These are phyloP conservation scores for Mortierella antarctica DNA, from an alignment of 192 early-diverging fungal genomes.

Conservation along the genomic window DNA sequence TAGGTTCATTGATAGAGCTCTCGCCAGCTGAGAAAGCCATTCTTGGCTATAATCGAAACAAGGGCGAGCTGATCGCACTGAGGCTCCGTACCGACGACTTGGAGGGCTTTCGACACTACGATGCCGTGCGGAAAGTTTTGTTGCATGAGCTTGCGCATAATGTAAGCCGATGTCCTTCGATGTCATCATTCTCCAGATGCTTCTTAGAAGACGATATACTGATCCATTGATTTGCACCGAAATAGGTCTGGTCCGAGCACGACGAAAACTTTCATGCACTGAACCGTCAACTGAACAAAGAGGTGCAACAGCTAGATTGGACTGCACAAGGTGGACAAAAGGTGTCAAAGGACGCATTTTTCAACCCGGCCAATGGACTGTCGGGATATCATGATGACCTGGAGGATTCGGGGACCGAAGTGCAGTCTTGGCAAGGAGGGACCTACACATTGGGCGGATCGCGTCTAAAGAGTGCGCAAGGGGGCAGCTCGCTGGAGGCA, in stretches of 20 bases:
- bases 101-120: constrained; percentile 81
- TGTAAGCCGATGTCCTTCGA: constrained; percentile 38
- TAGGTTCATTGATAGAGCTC: constrained; percentile 74
- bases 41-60: constrained; percentile 78
- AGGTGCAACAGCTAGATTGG: constrained; percentile 66
- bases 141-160: constrained; percentile 86
- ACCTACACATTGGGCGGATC: constrained; percentile 69
- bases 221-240: not conserved
- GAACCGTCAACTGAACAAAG: constrained; percentile 78
- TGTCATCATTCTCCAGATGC: not conserved
- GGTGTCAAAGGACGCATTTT: constrained; percentile 53
- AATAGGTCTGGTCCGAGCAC: constrained; percentile 70
- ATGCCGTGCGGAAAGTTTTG: constrained; percentile 71
- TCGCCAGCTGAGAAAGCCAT: constrained; percentile 74
- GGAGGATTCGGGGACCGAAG: constrained; percentile 48
- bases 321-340: constrained; percentile 50
- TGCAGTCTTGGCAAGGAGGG: constrained; percentile 62
- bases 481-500: not conserved
- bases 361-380: constrained; percentile 53
- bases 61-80: constrained; percentile 77
- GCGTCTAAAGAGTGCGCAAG: too few relatives aligned
- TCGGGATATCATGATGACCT: constrained; percentile 40
- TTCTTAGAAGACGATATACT: not conserved
- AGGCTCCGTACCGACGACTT: constrained; percentile 82
- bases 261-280: constrained; percentile 79